Conservation (phyloP, 2,329 filamentous ascomycete genomes). For the Salinomyces thailandicus region DNA sequence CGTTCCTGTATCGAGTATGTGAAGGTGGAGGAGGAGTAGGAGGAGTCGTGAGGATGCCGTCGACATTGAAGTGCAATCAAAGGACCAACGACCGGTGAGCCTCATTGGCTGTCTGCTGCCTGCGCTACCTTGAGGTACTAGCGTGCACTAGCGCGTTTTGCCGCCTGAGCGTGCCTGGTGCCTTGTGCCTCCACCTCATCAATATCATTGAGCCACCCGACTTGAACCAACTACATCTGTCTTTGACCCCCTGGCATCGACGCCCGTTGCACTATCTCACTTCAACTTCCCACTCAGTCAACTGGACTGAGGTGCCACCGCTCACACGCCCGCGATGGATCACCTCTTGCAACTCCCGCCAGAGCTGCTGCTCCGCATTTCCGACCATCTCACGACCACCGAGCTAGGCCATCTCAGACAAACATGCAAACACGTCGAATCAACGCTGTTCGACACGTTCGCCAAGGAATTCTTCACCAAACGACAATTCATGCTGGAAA, state of each 20-base stretch:
- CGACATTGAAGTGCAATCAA: no score
- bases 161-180: not conserved
- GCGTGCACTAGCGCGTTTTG: not conserved
- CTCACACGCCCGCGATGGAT: constrained; percentile 1
- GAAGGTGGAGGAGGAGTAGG: no score
- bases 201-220: not conserved
- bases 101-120: no score
- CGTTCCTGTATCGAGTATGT: no score
- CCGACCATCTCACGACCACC: constrained; percentile 41
- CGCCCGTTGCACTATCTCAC: no score
- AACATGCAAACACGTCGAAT: constrained; percentile 46
- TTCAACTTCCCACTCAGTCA: not conserved
- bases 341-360: constrained; percentile 37
- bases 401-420: constrained; percentile 46
- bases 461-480: constrained; percentile 54
- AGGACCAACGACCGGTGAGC: no score
- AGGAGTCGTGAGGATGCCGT: no score
- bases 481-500: constrained; percentile 54
- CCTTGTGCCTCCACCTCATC: not conserved
- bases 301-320: no score
- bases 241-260: no score
- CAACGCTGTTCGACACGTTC: constrained; percentile 45
- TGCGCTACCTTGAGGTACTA: no score
- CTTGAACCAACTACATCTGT: no score
- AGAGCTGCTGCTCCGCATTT: constrained; percentile 50